Evolutionary conservation across 371 early-diverging fungal species (phyloP), one percentile per base, ranked within the genome.

Genomic region (Encephalitozoon intestinalis): DNA sequence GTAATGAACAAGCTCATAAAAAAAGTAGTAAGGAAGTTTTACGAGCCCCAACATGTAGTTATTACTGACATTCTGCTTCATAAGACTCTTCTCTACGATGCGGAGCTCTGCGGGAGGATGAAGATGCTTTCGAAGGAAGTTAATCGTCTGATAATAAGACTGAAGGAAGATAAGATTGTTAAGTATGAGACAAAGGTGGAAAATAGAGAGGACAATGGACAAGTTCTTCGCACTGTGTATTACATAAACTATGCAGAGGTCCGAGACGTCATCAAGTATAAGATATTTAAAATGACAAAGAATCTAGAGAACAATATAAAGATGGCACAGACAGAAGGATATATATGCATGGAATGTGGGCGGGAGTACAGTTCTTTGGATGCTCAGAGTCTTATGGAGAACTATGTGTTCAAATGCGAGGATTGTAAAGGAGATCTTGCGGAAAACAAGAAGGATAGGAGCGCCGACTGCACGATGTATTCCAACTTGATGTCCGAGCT

Each of bases 211-310:
- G 80, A 84, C 53, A 79, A 79, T 21, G 74, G 78, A 44, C 83
- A 84, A 44, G 43, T 49, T 11, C 66, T 82, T 11, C 64, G 68
- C 11, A 77, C 66, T 7, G 79, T 74, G 2, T 86, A 81, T 63
- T 86, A 75, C 63, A 70, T 84, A 23, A 79, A 84, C 63, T 86
- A 81, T 69, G 58, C 76, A 39, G 79, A 79, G 54, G 79, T 84
- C 30, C 51, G 76, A 58, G 81, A 86, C 69, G 71, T 83, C 4
- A 81, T 86, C 12, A 86, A 86, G 70, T 86, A 84, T 69, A 86
- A 86, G 75, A 82, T 86, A 37, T 84, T 64, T 63, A 83, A 79
- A 54, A 86, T 86, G 82, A 83, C 76, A 23, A 82, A 82, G 65
- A 30, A 68, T 41, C 26, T 86, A 11, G 84, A 86, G 63, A 67